Evolutionary conservation across 208 protist species (phyloP).

Genomic region (Trypanosoma avium): DNA sequence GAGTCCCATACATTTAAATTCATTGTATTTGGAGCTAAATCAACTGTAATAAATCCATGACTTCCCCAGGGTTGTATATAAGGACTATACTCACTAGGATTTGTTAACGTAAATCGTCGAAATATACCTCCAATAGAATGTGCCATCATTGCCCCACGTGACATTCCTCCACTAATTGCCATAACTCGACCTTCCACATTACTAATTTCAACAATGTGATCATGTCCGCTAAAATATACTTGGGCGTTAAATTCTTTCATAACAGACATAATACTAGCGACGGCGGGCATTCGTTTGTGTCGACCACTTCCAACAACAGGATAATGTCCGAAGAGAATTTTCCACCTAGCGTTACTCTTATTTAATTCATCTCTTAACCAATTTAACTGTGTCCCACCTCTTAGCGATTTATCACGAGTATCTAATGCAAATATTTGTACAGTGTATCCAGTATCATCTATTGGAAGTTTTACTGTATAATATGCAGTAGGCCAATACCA

Average conservation of each 20-base stretch:
- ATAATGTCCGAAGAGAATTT: conserved; percentile 32
- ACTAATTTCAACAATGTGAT: conserved; percentile 30
- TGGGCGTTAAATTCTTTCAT: conserved; percentile 29
- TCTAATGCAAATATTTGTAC: conserved; percentile 27
- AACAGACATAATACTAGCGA: conserved; percentile 6
- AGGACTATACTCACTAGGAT: conserved; percentile 23
- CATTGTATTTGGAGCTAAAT: conserved; percentile 29
- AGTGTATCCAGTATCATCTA: conserved; percentile 32
- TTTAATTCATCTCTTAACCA: conserved; percentile 19
- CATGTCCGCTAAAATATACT: conserved; percentile 30
- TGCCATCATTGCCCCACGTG: conserved; percentile 22
- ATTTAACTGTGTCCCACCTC: conserved; percentile 9
- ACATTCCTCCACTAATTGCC: conserved; percentile 20
- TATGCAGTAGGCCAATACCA: conserved; percentile 24
- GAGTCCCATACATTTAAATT: conserved; percentile 27
- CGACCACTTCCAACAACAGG: conserved; percentile 24
- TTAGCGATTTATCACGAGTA: conserved; percentile 1
- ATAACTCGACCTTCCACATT: conserved; percentile 24
- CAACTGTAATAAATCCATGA: conserved; percentile 26
- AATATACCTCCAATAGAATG: conserved; percentile 11
- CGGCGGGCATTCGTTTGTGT: conserved; percentile 14
- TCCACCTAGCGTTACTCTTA: conserved; percentile 29
- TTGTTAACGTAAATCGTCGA: conserved; percentile 22
- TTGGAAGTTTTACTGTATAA: conserved; percentile 29
- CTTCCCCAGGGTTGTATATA: conserved; percentile 22